These are phyloP conservation scores for Boletus vermiculosoides DNA, from an alignment of 768 basidiomycete genomes.

Conservation along the genomic window DNA sequence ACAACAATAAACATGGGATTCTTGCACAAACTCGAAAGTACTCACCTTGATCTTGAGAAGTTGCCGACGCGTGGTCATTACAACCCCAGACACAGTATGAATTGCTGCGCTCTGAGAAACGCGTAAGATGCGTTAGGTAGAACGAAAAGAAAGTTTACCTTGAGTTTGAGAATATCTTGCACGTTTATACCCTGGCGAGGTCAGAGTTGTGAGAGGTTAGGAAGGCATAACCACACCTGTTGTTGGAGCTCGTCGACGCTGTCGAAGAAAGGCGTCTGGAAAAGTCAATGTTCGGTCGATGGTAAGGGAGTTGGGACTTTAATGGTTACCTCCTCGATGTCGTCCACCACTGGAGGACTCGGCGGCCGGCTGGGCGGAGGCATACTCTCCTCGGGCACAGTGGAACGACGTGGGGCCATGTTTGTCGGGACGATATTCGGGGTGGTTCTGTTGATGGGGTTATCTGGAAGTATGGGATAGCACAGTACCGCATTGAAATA, in stretches of 20 bases:
- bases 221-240: conserved; percentile 47
- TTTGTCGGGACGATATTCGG: not conserved
- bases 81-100: conserved; percentile 82
- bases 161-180: conserved; percentile 93
- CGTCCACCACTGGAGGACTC: conserved; percentile 32
- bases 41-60: conserved; percentile 90
- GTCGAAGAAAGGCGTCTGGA: conserved; percentile 64
- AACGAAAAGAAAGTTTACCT: conserved; percentile 43
- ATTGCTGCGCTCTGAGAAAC: conserved; percentile 65
- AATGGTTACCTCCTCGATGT: conserved; percentile 41
- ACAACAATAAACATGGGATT: not conserved
- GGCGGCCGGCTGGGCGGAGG: conserved; percentile 28
- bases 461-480: not conserved
- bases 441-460: not conserved
- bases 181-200: conserved; percentile 81
- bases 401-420: conserved; percentile 33
- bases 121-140: not conserved
- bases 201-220: conserved; percentile 8
- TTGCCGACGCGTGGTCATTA: conserved; percentile 87
- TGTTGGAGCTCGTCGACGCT: conserved; percentile 83
- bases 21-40: not conserved
- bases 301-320: not conserved
- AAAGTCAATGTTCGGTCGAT: not conserved
- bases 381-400: conserved; percentile 25
- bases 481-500: conserved; percentile 11